Base-by-base conservation (phyloP, 345 rosid species). In the Pistacia atlantica region DNA sequence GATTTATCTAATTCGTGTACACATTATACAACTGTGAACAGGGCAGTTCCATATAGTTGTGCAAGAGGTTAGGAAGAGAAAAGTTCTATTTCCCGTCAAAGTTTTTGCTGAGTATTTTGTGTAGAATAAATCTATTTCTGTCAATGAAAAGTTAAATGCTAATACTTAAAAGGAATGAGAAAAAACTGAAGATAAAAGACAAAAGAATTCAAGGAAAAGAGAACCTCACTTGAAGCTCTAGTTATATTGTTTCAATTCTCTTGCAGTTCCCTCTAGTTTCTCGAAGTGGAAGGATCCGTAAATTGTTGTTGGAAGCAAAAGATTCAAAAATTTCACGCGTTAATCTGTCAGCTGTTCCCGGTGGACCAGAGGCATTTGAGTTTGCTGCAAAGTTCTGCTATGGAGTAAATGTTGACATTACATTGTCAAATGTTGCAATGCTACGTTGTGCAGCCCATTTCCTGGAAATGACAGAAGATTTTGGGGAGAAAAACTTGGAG, bases 371-470 rank as follows among this genome's bases (percentile, higher is more conserved):
- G 80, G 97, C 93, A 12, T 96, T 96, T 51, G 99, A 93, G 83
- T 84, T 88, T 3, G 99, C 97, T 72, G 99, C 99, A n/a, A 96
- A 96, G 85, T 93, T 92, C 86, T 96, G 99, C 68, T 96, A 96
- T 31, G 98, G 98, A 54, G 83, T 92, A 70, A 86, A 84, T 76
- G 83, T 89, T 10, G 99, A 96, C 71, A 85, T 96, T 65, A 84
- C 89, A 33, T 78, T 86, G 45, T 87, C 87, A 14, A 96, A 90
- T 77, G 83, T 93, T 61, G 97, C 98, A 16, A 90, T 83, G 81
- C 79, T 93, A 38, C 84, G 87, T 17, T 93, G 97, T 74, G 85
- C 80, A 60, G 90, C 97, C 16, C 91, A 86, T 82, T 93, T 86
- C 85, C 90, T 96, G 42, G 99, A 96, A 83, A 93, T 96, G 98